Percentiles rank a stretch among this genome's conserved stretches.
phyloP scores from a whole-genome alignment of 768 basidiomycete species.

The Boletus reticulatus region DNA sequence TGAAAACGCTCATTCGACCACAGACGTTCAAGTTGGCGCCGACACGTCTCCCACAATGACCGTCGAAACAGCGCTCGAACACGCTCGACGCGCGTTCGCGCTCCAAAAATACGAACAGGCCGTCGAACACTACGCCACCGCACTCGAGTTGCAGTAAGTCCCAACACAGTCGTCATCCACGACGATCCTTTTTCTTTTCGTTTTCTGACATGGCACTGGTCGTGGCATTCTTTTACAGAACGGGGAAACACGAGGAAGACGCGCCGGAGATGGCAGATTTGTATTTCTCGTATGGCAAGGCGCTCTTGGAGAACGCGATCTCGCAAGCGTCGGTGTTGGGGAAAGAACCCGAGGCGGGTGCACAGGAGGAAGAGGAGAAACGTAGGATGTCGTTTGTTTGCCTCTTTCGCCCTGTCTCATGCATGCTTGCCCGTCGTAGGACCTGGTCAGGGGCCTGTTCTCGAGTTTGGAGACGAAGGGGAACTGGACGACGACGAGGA shows the following conservation, averaged over 20 bases:
- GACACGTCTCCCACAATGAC: slow-evolving; percentile 32
- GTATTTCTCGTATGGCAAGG: slow-evolving; percentile 90
- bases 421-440: slow-evolving; percentile 27
- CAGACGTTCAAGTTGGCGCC: background rate
- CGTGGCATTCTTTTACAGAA: slow-evolving; percentile 41
- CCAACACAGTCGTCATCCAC: slow-evolving; percentile 3
- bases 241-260: slow-evolving; percentile 72
- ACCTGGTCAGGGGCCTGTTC: slow-evolving; percentile 51
- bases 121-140: slow-evolving; percentile 78
- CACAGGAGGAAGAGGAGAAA: slow-evolving; percentile 41
- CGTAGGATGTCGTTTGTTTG: slow-evolving; percentile 17
- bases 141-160: slow-evolving; percentile 81
- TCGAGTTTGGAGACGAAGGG: slow-evolving; percentile 82
- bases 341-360: slow-evolving; percentile 63
- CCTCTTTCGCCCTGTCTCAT: background rate
- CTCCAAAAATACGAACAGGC: slow-evolving; percentile 85
- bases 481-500: slow-evolving; percentile 55
- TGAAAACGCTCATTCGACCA: slow-evolving; percentile 2
- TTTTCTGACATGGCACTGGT: background rate
- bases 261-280: slow-evolving; percentile 83
- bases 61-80: slow-evolving; percentile 64
- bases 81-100: slow-evolving; percentile 86
- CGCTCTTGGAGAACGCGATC: slow-evolving; percentile 90
- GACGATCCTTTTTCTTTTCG: no score
- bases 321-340: slow-evolving; percentile 84